A percentile compares a stretch with the other conserved stretches of the same genome.
Conservation (phyloP, 2,329 filamentous ascomycete genomes). For the Claviceps arundinis region DNA sequence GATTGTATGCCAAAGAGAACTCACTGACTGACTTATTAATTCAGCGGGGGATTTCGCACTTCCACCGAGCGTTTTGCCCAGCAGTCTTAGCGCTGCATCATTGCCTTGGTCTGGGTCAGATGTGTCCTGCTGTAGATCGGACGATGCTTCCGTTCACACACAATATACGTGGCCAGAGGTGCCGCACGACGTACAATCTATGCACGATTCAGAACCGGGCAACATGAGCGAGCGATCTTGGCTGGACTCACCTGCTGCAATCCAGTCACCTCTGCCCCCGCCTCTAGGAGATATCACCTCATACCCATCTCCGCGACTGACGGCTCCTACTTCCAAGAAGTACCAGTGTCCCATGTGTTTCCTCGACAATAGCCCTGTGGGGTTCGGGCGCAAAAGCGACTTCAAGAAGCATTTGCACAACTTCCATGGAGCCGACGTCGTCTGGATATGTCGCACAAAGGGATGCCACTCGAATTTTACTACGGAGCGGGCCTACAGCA, state of each 20-base stretch:
- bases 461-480: constrained; percentile 30
- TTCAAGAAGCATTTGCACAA: constrained; percentile 37
- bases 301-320: constrained; percentile 23
- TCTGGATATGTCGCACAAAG: constrained; percentile 29
- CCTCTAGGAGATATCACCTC: constrained; percentile 20
- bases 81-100: constrained; percentile 26
- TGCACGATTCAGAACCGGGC: constrained; percentile 21
- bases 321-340: constrained; percentile 26
- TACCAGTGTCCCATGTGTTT: constrained; percentile 34
- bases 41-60: constrained; percentile 26
- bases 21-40: not conserved
- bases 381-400: constrained; percentile 33
- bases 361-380: constrained; percentile 30
- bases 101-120: constrained; percentile 29
- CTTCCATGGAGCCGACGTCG: constrained; percentile 29
- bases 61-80: constrained; percentile 27
- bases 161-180: constrained; percentile 25
- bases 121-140: constrained; percentile 25
- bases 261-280: constrained; percentile 21
- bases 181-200: constrained; percentile 19
- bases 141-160: constrained; percentile 26
- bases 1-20: not conserved
- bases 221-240: constrained; percentile 24
- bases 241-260: constrained; percentile 25
- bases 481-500: constrained; percentile 31